Conservation (phyloP, 352 stramenopile genomes). For the Globisporangium canariense region DNA sequence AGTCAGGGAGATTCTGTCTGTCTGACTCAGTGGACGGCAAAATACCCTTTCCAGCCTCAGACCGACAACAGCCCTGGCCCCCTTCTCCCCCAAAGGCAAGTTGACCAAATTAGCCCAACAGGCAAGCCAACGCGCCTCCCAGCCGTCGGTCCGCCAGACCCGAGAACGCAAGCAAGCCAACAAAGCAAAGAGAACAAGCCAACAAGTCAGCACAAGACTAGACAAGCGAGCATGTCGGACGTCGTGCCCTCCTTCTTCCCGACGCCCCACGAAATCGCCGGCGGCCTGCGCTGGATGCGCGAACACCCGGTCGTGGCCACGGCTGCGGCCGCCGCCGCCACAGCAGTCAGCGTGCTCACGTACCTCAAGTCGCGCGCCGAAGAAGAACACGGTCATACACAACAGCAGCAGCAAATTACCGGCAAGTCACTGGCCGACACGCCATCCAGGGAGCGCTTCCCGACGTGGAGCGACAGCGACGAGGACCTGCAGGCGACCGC, state of each 20-base stretch:
- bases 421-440: constrained; percentile 6
- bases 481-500: constrained; percentile 5
- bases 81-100: constrained; percentile 2
- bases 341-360: constrained; percentile 62
- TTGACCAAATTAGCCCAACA: constrained; percentile 9
- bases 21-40: not conserved
- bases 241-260: constrained; percentile 76
- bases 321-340: constrained; percentile 60
- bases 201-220: not conserved
- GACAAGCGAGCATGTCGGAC: constrained; percentile 42
- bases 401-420: not conserved
- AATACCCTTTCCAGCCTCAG: constrained; percentile 1
- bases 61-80: not conserved
- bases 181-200: not conserved
- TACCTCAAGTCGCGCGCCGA: constrained; percentile 49
- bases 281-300: constrained; percentile 64
- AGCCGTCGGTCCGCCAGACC: not conserved
- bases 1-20: not conserved
- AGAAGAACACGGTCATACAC: constrained; percentile 6
- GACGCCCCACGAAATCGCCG: constrained; percentile 74
- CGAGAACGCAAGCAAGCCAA: not conserved
- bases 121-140: not conserved
- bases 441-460: constrained; percentile 20
- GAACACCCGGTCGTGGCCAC: constrained; percentile 72
- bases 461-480: constrained; percentile 29